Base-by-base conservation (phyloP, 2,329 filamentous ascomycete genomes). In the Aspergillus fischeri region DNA sequence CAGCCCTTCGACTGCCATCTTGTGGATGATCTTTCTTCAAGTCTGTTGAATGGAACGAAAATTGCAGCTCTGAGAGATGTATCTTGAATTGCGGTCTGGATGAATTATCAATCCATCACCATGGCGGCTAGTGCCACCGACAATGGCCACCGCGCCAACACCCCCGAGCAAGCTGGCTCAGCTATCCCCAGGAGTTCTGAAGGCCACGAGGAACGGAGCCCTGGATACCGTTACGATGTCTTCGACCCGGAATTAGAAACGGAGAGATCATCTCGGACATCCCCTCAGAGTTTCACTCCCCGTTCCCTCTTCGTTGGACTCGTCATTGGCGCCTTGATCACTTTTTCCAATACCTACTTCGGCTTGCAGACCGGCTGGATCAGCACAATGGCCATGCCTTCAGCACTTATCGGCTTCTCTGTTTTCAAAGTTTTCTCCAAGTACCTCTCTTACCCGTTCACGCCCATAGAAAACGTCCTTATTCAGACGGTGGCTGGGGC, bases 331-430 rank as follows among this genome's bases (percentile, higher is more conserved):
- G 85, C 94, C 4, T 80, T 97, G 55, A 96, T 97, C 68, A 94
- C 90, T 70, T 96, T 96, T 73, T 95, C 91, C 53, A 99, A 99
- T 72, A 97, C 95, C 80, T 99, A 97, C 75, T 99, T 99, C 72
- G 94, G 94, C n/a, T 80, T 99, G 32, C 94, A 97, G 77, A 95
- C 91, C 28, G 87, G 87, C 63, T 90, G 87, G 87, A 84, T 90
- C 41, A 85, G 87, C 67, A 90, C 91, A 64, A 97, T 99, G 94
- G 90, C 91, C 17, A 97, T 99, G 92, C 94, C 94, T 0, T 90
- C 92, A 1, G 94, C 92, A 24, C 79, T 99, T 58, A 91, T 99
- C 70, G 93, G 94, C 1, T 97, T 97, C 71, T 93, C 92, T 10
- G 89, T 96, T 65, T 99, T 99, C 81, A 91, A 90, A 68, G 82